A percentile compares a stretch with the other conserved stretches of the same genome.
Evolutionary conservation across 2,329 filamentous ascomycete species (phyloP).

Genomic region (Madurella fahalii): DNA sequence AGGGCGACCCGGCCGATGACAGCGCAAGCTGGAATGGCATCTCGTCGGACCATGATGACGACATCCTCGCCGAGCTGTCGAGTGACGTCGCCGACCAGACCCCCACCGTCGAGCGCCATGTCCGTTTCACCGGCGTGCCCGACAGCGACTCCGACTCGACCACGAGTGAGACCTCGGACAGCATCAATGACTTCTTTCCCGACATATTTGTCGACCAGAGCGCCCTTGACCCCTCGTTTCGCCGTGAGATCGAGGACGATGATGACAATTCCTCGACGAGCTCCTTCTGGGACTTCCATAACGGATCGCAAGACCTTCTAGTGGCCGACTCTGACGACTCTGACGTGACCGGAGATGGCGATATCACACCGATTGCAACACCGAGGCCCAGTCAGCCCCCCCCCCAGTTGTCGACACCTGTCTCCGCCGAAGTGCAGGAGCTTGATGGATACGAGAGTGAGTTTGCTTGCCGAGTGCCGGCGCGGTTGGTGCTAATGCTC

Average conservation of each 20-base stretch:
- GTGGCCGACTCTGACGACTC: slow-evolving; percentile 41
- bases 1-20: slow-evolving; percentile 51
- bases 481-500: slow-evolving; percentile 36
- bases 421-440: slow-evolving; percentile 37
- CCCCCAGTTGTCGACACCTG: slow-evolving; percentile 33
- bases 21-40: slow-evolving; percentile 42
- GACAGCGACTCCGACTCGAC: slow-evolving; percentile 68
- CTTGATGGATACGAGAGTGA: slow-evolving; percentile 59
- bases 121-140: slow-evolving; percentile 67
- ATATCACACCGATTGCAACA: slow-evolving; percentile 42
- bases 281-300: slow-evolving; percentile 60
- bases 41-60: slow-evolving; percentile 40
- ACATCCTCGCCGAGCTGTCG: slow-evolving; percentile 29
- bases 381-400: slow-evolving; percentile 35
- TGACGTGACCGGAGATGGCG: slow-evolving; percentile 35
- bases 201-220: slow-evolving; percentile 76
- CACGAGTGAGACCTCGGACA: slow-evolving; percentile 52
- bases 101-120: slow-evolving; percentile 53
- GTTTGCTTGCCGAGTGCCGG: slow-evolving; percentile 32
- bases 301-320: slow-evolving; percentile 40
- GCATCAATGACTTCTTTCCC: slow-evolving; percentile 64
- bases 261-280: slow-evolving; percentile 54
- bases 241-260: slow-evolving; percentile 68
- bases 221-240: slow-evolving; percentile 66
- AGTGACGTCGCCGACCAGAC: slow-evolving; percentile 25